Evolutionary conservation across 2,329 filamentous ascomycete species (phyloP).

Genomic region (Tolypocladium nubicola): DNA sequence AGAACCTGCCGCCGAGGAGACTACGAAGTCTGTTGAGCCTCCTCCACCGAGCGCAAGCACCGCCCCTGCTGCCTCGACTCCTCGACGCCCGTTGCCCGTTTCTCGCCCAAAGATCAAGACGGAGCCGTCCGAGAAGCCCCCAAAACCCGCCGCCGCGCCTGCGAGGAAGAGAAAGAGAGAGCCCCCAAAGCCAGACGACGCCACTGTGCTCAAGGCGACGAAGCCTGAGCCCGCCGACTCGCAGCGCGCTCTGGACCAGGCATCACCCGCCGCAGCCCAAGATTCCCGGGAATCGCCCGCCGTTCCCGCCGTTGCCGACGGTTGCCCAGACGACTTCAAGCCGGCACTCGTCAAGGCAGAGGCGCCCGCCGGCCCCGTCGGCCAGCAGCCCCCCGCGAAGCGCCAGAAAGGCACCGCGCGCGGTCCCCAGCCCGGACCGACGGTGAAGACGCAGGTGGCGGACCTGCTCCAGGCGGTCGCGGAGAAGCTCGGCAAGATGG

Average conservation of each 20-base stretch:
- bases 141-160: neutral
- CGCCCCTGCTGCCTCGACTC: neutral
- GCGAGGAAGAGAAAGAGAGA: neutral
- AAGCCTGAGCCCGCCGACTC: neutral
- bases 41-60: neutral
- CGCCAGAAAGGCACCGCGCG: neutral
- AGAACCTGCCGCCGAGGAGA: neutral
- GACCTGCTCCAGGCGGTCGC: neutral
- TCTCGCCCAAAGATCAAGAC: neutral
- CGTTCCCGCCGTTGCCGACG: neutral
- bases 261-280: neutral
- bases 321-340: neutral
- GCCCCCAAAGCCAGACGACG: neutral
- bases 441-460: neutral
- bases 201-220: neutral
- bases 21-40: neutral
- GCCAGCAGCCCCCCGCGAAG: neutral
- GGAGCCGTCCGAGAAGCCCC: neutral
- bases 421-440: neutral
- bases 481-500: neutral
- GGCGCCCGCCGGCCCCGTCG: too few relatives aligned
- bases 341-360: neutral
- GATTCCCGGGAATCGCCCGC: neutral
- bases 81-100: neutral
- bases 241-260: neutral